Evolutionary conservation across 352 stramenopile species (phyloP), one percentile per base, ranked within the genome.

Genomic region (Globisporangium polare): DNA sequence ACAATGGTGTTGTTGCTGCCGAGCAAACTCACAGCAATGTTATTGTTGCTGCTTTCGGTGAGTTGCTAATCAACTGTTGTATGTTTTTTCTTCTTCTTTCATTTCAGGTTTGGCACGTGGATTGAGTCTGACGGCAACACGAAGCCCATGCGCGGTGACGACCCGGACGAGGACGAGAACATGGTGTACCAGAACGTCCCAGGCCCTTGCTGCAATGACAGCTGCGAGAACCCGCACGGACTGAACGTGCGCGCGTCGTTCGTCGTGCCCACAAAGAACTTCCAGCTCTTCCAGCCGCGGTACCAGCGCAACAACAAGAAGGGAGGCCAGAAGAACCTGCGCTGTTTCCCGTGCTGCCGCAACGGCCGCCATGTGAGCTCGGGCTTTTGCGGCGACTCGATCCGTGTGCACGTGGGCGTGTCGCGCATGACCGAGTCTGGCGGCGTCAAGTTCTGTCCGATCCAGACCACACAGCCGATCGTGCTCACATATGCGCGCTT

Each of bases 281-380:
- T 91, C 49, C 77, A 88, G 65, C 75, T 93, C 37, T 95, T 96
- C 57, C 75, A 87, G 61, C 63, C 74, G 10, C 74, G 80, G 3
- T 96, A 96, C 69, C 88, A 95, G 60, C 83, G 86, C 17, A 96
- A 96, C 75, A 96, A 95, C 65, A 96, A 96, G 67, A 93, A 94
- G 55, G 86, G 87, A 41, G 86, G 86, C 2, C 87, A 95, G 58
- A 96, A 95, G 65, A 96, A 96, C 49, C 62, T 96, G 31, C 85
- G 88, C 7, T 95, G 88, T 59, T 96, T 96, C 53, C 88, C 88
- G 15, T 92, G 72, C 63, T 95, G 86, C 62, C 83, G 86, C 26
- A 86, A 92, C 39, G 80, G 76, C 0, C 77, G 83, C 8, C 88
- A 96, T 63, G 85, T 94, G 62, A 89, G 75, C 58, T 91, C 84